Conservation (phyloP, 176 grass and related monocot species). For the Hyparrhenia diplandra region DNA sequence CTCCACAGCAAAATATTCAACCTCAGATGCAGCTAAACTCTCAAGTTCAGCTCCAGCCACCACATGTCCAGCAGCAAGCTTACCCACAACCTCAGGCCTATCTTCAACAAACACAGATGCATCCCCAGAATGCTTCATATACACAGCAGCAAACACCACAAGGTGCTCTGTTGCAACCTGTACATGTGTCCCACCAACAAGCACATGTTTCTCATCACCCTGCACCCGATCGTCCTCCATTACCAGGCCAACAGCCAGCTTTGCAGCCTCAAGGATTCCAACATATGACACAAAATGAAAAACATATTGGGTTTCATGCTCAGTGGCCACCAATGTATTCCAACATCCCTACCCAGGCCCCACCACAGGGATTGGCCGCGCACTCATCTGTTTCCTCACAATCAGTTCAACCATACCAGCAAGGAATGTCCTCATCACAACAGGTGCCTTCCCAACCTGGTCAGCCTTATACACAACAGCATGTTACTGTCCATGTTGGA, state of each 20-base stretch:
- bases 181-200: slow-evolving; percentile 42
- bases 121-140: slow-evolving; percentile 53
- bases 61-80: slow-evolving; percentile 44
- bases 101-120: slow-evolving; percentile 36
- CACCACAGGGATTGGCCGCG: slow-evolving; percentile 42
- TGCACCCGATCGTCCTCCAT: slow-evolving; percentile 34
- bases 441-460: slow-evolving; percentile 38
- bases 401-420: slow-evolving; percentile 50
- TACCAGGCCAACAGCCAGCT: slow-evolving; percentile 47
- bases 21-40: slow-evolving; percentile 36
- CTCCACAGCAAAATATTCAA: slow-evolving; percentile 43
- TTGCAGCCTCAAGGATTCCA: slow-evolving; percentile 43
- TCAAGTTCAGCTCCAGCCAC: slow-evolving; percentile 31
- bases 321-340: slow-evolving; percentile 39
- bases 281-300: slow-evolving; percentile 44
- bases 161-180: slow-evolving; percentile 42
- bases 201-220: slow-evolving; percentile 41
- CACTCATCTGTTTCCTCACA: slow-evolving; percentile 35
- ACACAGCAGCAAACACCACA: slow-evolving; percentile 46
- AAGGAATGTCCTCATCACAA: slow-evolving; percentile 42
- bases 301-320: slow-evolving; percentile 46
- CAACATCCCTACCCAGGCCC: slow-evolving; percentile 39
- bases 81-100: slow-evolving; percentile 53
- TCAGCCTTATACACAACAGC: slow-evolving; percentile 37
- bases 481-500: slow-evolving; percentile 15